A percentile compares a stretch with the other conserved stretches of the same genome.
These are phyloP conservation scores for Aeminium ludgeri DNA, from an alignment of 495 filamentous ascomycete species.

Conservation along the genomic window DNA sequence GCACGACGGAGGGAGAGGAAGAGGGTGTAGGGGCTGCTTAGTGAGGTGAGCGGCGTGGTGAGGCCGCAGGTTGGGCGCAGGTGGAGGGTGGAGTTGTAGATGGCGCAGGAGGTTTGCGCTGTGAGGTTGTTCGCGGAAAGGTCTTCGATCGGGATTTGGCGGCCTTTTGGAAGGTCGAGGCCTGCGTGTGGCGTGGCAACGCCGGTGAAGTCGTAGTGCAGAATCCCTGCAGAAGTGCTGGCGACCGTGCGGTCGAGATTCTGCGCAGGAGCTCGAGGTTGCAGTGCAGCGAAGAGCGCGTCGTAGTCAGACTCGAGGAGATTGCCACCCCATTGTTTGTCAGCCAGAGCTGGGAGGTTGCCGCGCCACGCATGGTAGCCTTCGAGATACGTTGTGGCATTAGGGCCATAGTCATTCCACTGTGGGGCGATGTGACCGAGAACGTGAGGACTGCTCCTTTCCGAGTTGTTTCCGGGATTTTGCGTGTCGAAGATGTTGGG, in stretches of 20 bases:
- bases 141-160: conserved; percentile 20
- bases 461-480: conserved; percentile 30
- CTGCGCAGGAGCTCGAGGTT: conserved; percentile 28
- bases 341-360: conserved; percentile 32
- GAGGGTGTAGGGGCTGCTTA: conserved; percentile 35
- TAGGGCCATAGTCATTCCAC: conserved; percentile 38
- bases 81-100: conserved; percentile 17
- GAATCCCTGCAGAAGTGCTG: conserved; percentile 26
- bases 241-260: conserved; percentile 31
- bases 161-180: background rate
- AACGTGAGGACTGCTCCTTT: conserved; percentile 24
- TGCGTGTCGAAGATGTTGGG: conserved; percentile 33
- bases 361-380: conserved; percentile 34
- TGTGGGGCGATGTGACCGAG: conserved; percentile 30
- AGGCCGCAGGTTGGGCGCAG: conserved; percentile 24
- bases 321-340: conserved; percentile 40
- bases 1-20: conserved; percentile 19
- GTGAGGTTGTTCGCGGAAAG: conserved; percentile 32
- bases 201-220: conserved; percentile 24
- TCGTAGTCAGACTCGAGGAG: conserved; percentile 27
- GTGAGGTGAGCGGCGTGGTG: conserved; percentile 29
- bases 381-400: conserved; percentile 30
- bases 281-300: conserved; percentile 25
- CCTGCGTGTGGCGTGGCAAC: too few species aligned
- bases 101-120: conserved; percentile 21